Evolutionary conservation across 2,329 filamentous ascomycete genomes (phyloP), one percentile per base, ranked within the genome.

Genomic region (Diplodia scrobiculata): DNA sequence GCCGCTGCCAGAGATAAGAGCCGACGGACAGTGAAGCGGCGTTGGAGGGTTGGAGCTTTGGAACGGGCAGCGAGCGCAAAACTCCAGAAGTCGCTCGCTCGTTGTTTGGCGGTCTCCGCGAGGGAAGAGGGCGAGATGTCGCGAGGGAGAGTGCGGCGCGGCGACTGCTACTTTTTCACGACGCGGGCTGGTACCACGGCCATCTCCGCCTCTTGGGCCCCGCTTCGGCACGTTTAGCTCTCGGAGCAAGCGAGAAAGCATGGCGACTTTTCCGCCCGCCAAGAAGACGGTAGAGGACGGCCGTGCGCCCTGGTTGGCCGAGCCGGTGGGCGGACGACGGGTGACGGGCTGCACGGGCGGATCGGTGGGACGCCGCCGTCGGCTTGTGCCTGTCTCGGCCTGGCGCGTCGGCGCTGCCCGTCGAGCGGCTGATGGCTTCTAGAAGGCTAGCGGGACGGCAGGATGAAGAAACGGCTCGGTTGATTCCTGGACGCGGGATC

Each of bases 21-120:
- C 25, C 25, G 25, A 3, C 25, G 25, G 25, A 3, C 25, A 25
- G 25, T 25, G 25, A 25, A 25, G 25, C 25, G 25, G 25, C 25
- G 3, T 25, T 25, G 25, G 4, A 25, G 25, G 53, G 2, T 68
- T 75, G 79, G 81, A 83, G 81, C 78, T 83, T 84, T 84, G 75
- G 67, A 66, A 68, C 67, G 68, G 73, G 69, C 70, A 77, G 79
- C 79, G 80, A 83, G 80, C 83, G 82, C 83, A 84, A 85, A 84
- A 82, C 82, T 81, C 80, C 79, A 72, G 77, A 84, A 84, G 83
- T 85, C 83, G 82, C 82, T 82, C 81, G 79, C 75, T 65, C 50
- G 38, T 54, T 63, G 17, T 19, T 62, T 62, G 58, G 29, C n/a
- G 25, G 41, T 2, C 13, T 50, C 58, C 58, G 27, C 19, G 45